Evolutionary conservation across 1,284 basidiomycete genomes (phyloP), one percentile per base, ranked within the genome.

Genomic region (Cryptococcus sp.): DNA sequence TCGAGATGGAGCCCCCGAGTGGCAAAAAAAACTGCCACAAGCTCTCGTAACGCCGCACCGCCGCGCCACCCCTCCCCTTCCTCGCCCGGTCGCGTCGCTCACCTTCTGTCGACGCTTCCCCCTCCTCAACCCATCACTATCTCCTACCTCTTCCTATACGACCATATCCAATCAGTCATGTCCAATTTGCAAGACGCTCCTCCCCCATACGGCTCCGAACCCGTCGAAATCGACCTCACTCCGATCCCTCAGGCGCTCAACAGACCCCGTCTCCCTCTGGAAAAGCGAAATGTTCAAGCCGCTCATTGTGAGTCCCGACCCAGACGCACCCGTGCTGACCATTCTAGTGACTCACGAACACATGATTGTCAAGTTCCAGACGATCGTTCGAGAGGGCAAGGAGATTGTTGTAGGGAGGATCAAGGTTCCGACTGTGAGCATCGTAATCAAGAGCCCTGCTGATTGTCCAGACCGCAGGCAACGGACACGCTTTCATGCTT

Each of bases 371-470:
- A 90, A 89, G 74, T 87, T 87, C 66, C 87, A 88, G 75, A 82
- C 86, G 46, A 81, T 90, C 51, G 83, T 82, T 63, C 82, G 86
- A 51, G 85, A 89, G 64, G 84, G 82, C 21, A 80, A 82, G 67
- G 83, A 89, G 74, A 90, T 93, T 61, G 79, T 89, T 52, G 88
- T 91, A 50, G 94, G 91, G 9, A 79, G 94, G 54, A 80, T 97
- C 74, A 98, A 97, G 77, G 86, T 97, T 47, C 87, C 87, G 41
- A 94, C 90, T 45, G 86, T 89, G 72, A 7, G 37, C 28, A 31
- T 31, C 14, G 28, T 7, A 31, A 14, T 31, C 28, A 14, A 14
- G 28, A 7, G 7, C 28, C 7, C 14, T 14, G 14, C 28, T 31
- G 14, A 31, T 31, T 7, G 7, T 14, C 7, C 1, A 22, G n/a